These are phyloP conservation scores for Pharnaceum exiguum DNA, from an alignment of 148 eudicot genomes.

Conservation along the genomic window DNA sequence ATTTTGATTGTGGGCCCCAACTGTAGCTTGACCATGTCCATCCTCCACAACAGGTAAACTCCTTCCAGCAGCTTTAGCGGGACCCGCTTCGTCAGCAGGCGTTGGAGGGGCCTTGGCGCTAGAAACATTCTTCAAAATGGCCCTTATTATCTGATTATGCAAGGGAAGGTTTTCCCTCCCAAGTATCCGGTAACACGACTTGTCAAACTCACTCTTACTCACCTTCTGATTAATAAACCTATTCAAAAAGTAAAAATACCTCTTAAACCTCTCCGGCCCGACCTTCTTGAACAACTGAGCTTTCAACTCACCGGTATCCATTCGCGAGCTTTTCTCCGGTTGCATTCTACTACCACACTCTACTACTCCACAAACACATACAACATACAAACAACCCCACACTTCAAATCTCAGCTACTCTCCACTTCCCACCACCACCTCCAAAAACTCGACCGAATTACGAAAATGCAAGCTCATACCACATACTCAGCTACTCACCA, in stretches of 20 bases:
- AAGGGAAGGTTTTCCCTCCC: constrained; percentile 53
- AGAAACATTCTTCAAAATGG: constrained; percentile 48
- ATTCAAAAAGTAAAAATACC: constrained; percentile 39
- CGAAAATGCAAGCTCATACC: constrained; percentile 15
- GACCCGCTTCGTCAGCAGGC: constrained; percentile 30
- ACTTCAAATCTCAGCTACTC: constrained; percentile 13
- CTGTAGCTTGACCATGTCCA: constrained; percentile 27
- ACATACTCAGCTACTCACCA: constrained; percentile 22
- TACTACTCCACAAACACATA: constrained; percentile 29
- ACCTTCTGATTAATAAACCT: constrained; percentile 44
- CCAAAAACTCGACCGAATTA: constrained; percentile 19
- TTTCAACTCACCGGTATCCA: constrained; percentile 42
- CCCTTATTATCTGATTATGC: constrained; percentile 56
- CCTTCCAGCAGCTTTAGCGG: constrained; percentile 26
- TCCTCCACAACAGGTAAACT: constrained; percentile 24
- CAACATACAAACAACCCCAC: constrained; percentile 20
- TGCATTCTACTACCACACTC: constrained; percentile 34
- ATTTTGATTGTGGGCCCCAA: constrained; percentile 23
- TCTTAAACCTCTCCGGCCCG: constrained; percentile 51
- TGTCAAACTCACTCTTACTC: constrained; percentile 48
- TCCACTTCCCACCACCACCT: constrained; percentile 11
- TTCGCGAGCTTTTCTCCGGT: constrained; percentile 38
- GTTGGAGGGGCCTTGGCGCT: constrained; percentile 37
- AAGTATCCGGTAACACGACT: constrained; percentile 39
- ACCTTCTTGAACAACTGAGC: constrained; percentile 46